Percentiles rank a stretch among this genome's conserved stretches.
Evolutionary conservation across 2,329 filamentous ascomycete genomes (phyloP).

Genomic region (Didymella keratinophila): DNA sequence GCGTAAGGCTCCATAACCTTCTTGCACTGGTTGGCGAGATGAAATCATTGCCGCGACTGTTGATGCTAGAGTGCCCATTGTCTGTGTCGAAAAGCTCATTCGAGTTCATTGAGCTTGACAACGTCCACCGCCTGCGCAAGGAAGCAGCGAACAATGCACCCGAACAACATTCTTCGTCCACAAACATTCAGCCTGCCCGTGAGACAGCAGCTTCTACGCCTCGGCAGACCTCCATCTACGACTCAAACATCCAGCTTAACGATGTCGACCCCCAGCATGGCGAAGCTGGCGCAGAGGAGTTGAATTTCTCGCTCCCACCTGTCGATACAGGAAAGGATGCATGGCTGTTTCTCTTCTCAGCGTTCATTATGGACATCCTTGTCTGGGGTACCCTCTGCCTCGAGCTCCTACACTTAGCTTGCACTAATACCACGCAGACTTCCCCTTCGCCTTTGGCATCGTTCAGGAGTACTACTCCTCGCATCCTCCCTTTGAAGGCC

Average conservation of each 20-base stretch:
- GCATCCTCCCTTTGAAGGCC: slow-evolving; percentile 64
- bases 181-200: no score
- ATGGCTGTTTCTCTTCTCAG: slow-evolving; percentile 36
- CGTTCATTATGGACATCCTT: slow-evolving; percentile 60
- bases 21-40: no score
- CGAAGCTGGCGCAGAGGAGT: neutral
- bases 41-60: no score
- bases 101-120: neutral
- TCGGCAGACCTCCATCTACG: neutral
- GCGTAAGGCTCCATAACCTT: no score
- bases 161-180: no score
- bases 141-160: no score
- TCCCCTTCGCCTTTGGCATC: slow-evolving; percentile 73
- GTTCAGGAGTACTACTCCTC: slow-evolving; percentile 74
- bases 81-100: neutral
- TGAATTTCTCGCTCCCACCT: slow-evolving; percentile 20
- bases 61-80: no score
- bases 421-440: slow-evolving; percentile 57
- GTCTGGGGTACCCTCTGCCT: slow-evolving; percentile 54
- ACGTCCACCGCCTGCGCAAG: neutral
- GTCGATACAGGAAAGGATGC: slow-evolving; percentile 31
- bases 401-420: neutral
- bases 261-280: neutral
- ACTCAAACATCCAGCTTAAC: slow-evolving; percentile 6
- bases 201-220: slow-evolving; percentile 32